Evolutionary conservation across 2,329 filamentous ascomycete species (phyloP).

Genomic region (Calonectria montana): DNA sequence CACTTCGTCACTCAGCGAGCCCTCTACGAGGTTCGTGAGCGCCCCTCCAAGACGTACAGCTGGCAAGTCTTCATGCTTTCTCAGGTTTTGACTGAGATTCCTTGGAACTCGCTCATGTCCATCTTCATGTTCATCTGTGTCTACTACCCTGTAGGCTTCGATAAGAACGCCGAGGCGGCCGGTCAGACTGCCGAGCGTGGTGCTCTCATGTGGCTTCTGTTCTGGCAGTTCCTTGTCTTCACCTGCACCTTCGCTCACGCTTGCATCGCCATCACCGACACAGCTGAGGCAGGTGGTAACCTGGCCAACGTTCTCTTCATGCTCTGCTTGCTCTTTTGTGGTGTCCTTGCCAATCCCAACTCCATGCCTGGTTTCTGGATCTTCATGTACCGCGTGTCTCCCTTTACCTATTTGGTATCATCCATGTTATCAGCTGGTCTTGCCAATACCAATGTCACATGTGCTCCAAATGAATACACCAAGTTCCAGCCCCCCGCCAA

Average conservation of each 20-base stretch:
- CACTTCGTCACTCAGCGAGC: slow-evolving; percentile 85
- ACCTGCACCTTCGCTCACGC: slow-evolving; percentile 75
- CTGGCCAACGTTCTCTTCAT: slow-evolving; percentile 75
- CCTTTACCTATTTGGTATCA: slow-evolving; percentile 54
- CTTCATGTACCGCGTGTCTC: slow-evolving; percentile 77
- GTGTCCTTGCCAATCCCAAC: slow-evolving; percentile 68
- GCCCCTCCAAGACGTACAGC: slow-evolving; percentile 84
- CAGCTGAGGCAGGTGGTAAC: slow-evolving; percentile 75
- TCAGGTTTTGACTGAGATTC: slow-evolving; percentile 85
- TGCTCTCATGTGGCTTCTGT: slow-evolving; percentile 74
- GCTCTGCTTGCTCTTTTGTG: slow-evolving; percentile 73
- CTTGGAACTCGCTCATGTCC: slow-evolving; percentile 83
- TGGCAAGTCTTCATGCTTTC: slow-evolving; percentile 89
- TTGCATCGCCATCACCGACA: slow-evolving; percentile 71
- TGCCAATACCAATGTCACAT: slow-evolving; percentile 51
- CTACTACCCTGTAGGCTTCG: slow-evolving; percentile 87
- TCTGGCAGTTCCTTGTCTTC: slow-evolving; percentile 75
- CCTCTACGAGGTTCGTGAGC: slow-evolving; percentile 86
- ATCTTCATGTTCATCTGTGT: slow-evolving; percentile 81
- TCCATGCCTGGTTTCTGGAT: slow-evolving; percentile 77
- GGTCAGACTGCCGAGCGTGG: slow-evolving; percentile 61
- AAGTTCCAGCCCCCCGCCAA: slow-evolving; percentile 67
- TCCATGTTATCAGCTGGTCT: slow-evolving; percentile 43
- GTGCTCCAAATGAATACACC: slow-evolving; percentile 74
- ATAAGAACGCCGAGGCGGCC: slow-evolving; percentile 68